A percentile compares a stretch with the other conserved stretches of the same genome.
Evolutionary conservation across 306 rosid species (phyloP).

Genomic region (Hippophae tibetana): DNA sequence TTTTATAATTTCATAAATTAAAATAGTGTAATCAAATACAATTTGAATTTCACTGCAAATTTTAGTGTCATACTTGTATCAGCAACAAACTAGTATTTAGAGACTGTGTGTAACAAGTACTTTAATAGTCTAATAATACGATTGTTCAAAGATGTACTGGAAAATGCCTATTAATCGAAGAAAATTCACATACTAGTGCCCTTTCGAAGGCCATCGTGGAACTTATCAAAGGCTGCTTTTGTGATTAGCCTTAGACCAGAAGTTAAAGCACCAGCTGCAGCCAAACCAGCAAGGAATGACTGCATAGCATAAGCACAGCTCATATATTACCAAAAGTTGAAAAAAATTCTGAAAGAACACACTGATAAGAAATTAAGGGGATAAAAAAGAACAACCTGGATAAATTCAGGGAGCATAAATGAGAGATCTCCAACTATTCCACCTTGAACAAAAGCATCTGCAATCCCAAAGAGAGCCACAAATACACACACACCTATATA

Average conservation of each 20-base stretch:
- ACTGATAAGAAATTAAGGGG: background rate
- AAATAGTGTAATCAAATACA: background rate
- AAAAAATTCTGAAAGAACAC: no score
- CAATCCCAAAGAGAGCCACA: conserved; percentile 56
- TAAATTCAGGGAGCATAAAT: conserved; percentile 60
- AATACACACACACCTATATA: conserved; percentile 49
- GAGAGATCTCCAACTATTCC: conserved; percentile 71
- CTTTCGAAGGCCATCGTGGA: conserved; percentile 66
- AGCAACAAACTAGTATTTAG: no score
- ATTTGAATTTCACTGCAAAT: no score
- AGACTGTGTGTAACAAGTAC: no score
- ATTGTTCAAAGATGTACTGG: no score
- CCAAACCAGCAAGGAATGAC: conserved; percentile 80
- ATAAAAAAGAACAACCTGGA: conserved; percentile 44
- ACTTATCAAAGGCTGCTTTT: conserved; percentile 51
- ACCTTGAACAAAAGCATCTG: conserved; percentile 72
- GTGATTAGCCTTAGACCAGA: conserved; percentile 58
- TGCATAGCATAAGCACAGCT: conserved; percentile 19
- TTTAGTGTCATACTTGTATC: no score
- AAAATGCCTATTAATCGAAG: background rate
- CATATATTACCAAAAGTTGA: background rate
- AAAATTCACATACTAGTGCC: conserved; percentile 59
- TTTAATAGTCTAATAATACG: no score
- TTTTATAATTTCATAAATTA: background rate
- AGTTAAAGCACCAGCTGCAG: conserved; percentile 74